phyloP scores from a whole-genome alignment of 163 green algal genomes.

The Chloromonas sp. region DNA sequence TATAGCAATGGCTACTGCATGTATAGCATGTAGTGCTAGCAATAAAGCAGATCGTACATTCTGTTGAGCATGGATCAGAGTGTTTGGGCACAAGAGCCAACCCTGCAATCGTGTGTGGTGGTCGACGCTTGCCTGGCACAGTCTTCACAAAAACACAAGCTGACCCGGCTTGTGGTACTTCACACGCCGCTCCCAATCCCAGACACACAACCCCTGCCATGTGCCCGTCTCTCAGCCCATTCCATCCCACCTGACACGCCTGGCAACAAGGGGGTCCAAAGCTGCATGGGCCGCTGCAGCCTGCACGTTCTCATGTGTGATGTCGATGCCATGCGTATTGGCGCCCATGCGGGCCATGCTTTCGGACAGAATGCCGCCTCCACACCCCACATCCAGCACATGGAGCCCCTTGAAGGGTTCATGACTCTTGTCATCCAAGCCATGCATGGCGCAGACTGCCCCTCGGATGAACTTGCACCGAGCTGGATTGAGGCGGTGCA shows the following conservation, averaged over 20 bases:
- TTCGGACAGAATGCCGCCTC: conserved; percentile 84
- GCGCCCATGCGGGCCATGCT: conserved; percentile 72
- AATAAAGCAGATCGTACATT: too few relatives aligned
- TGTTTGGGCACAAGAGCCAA: too few relatives aligned
- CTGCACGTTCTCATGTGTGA: conserved; percentile 57
- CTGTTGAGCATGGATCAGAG: too few relatives aligned
- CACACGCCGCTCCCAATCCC: too few relatives aligned
- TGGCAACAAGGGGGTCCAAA: conserved; percentile 45
- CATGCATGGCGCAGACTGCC: conserved; percentile 41
- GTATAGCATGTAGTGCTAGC: too few relatives aligned
- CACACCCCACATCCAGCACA: conserved; percentile 90
- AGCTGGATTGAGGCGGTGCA: conserved; percentile 82
- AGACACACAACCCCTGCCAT: too few relatives aligned
- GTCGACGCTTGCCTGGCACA: too few relatives aligned
- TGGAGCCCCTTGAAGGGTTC: conserved; percentile 54
- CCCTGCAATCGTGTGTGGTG: too few relatives aligned
- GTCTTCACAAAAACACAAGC: too few relatives aligned
- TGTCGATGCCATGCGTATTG: conserved; percentile 76
- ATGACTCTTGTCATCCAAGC: conserved; percentile 6
- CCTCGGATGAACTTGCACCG: conserved; percentile 68
- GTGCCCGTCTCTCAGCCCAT: too few relatives aligned
- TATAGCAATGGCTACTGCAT: too few relatives aligned
- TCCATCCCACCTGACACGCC: conserved; percentile 38
- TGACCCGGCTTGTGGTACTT: too few relatives aligned
- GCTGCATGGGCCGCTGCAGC: conserved; percentile 61